A percentile compares a stretch with the other conserved stretches of the same genome.
Conservation (phyloP, 1,284 basidiomycete genomes). For the Leccinum ponderosum region DNA sequence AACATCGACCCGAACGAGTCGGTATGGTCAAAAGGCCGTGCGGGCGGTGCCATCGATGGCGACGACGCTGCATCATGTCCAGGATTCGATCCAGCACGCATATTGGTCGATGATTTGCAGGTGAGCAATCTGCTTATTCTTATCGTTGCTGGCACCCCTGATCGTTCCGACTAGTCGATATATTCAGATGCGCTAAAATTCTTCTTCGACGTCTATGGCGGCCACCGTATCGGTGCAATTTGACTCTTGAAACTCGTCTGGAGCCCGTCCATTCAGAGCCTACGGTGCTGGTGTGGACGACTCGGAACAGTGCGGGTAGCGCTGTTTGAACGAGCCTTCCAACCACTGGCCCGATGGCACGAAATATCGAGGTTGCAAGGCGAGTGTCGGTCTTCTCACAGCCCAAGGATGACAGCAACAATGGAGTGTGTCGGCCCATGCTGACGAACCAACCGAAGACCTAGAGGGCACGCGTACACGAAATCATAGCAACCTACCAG, state of each 20-base stretch:
- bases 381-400: too few relatives aligned
- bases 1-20: conserved; percentile 38
- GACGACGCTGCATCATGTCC: conserved; percentile 43
- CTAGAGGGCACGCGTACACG: too few relatives aligned
- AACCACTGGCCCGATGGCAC: too few relatives aligned
- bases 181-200: conserved; percentile 82
- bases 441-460: too few relatives aligned
- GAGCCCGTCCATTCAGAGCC: conserved; percentile 73
- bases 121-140: conserved; percentile 41
- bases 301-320: too few relatives aligned
- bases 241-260: conserved; percentile 78
- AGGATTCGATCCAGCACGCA: conserved; percentile 80
- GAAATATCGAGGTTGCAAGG: too few relatives aligned
- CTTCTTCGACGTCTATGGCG: conserved; percentile 87
- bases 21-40: conserved; percentile 43
- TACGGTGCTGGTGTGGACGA: too few relatives aligned
- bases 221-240: conserved; percentile 76
- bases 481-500: too few relatives aligned
- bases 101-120: conserved; percentile 71
- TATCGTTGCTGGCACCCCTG: background rate
- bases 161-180: conserved; percentile 47
- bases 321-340: too few relatives aligned
- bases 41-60: conserved; percentile 50
- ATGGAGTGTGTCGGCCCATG: too few relatives aligned
- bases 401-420: too few relatives aligned